A percentile compares a stretch with the other conserved stretches of the same genome.
Conservation (phyloP, 331 rosid species). For the Pyracantha coccinea region DNA sequence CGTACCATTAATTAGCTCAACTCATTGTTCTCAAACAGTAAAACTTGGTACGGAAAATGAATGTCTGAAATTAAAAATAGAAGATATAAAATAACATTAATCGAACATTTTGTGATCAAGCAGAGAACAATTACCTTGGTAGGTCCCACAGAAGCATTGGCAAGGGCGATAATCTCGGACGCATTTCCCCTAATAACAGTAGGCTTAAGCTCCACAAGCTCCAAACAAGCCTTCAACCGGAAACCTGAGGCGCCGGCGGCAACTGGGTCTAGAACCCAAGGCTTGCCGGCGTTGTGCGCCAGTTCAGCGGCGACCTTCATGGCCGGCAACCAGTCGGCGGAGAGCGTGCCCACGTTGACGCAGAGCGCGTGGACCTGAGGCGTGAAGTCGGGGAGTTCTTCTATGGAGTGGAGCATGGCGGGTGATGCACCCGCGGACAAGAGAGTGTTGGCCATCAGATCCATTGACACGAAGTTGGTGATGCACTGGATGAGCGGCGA, state of each 20-base stretch:
- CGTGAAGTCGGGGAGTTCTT: conserved; percentile 72
- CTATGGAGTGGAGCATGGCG: conserved; percentile 65
- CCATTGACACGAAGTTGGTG: conserved; percentile 86
- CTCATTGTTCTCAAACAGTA: no score
- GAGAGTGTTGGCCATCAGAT: conserved; percentile 80
- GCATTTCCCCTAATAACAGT: conserved; percentile 72
- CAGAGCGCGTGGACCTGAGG: conserved; percentile 52
- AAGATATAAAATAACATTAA: conserved; percentile 3
- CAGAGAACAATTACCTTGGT: conserved; percentile 39
- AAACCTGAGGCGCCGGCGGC: conserved; percentile 65
- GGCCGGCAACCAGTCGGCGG: conserved; percentile 56
- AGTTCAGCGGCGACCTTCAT: conserved; percentile 55
- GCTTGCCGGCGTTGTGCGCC: conserved; percentile 30
- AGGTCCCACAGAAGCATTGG: conserved; percentile 23
- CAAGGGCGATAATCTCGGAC: conserved; percentile 71
- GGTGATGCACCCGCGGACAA: conserved; percentile 82
- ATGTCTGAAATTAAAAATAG: no score
- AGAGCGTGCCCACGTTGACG: conserved; percentile 68
- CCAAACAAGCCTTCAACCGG: conserved; percentile 60
- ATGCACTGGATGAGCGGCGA: conserved; percentile 84
- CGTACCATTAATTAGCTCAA: no score
- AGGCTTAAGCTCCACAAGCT: conserved; percentile 52
- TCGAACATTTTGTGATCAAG: neutral
- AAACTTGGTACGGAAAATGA: no score
- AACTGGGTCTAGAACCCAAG: conserved; percentile 90